These are phyloP conservation scores for Globisporangium paddicum DNA, from an alignment of 352 stramenopile genomes.

Conservation along the genomic window DNA sequence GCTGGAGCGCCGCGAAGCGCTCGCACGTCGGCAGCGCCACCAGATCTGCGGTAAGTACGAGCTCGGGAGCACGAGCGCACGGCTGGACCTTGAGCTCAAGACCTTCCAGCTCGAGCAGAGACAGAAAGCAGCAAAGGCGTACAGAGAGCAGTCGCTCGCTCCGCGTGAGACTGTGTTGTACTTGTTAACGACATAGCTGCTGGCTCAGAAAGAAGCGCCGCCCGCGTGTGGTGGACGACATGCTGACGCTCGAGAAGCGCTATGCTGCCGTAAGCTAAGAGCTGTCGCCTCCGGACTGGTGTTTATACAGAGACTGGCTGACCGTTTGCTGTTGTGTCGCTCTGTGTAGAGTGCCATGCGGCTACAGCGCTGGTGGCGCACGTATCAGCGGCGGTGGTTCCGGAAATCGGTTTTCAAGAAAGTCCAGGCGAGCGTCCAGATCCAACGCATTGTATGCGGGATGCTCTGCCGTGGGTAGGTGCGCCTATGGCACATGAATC, in stretches of 20 bases:
- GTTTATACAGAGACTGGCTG: not conserved
- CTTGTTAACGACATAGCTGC: not conserved
- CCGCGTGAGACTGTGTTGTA: not conserved
- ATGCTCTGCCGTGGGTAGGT: conserved; percentile 48
- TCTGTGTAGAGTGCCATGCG: conserved; percentile 28
- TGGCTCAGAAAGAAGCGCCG: conserved; percentile 34
- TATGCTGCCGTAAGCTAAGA: conserved; percentile 32
- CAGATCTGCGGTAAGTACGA: conserved; percentile 47
- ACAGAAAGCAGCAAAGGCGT: not conserved
- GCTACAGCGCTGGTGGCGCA: conserved; percentile 60
- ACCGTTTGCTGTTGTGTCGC: too few species aligned
- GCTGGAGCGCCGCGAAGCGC: conserved; percentile 94
- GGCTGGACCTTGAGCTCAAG: conserved; percentile 49
- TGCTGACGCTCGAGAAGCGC: conserved; percentile 57
- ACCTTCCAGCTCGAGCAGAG: conserved; percentile 35
- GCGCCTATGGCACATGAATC: conserved; percentile 50
- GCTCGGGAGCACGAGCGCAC: conserved; percentile 27
- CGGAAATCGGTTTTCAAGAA: conserved; percentile 42
- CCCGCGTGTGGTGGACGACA: conserved; percentile 66
- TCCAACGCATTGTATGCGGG: conserved; percentile 51
- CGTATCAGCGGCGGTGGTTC: conserved; percentile 30
- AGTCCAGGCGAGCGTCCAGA: conserved; percentile 32
- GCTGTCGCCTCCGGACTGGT: too few species aligned
- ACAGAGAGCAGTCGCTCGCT: conserved; percentile 13
- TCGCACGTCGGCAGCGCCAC: conserved; percentile 90